Conservation (phyloP, 257 asterid genomes). For the Ophiorrhiza pumila region DNA sequence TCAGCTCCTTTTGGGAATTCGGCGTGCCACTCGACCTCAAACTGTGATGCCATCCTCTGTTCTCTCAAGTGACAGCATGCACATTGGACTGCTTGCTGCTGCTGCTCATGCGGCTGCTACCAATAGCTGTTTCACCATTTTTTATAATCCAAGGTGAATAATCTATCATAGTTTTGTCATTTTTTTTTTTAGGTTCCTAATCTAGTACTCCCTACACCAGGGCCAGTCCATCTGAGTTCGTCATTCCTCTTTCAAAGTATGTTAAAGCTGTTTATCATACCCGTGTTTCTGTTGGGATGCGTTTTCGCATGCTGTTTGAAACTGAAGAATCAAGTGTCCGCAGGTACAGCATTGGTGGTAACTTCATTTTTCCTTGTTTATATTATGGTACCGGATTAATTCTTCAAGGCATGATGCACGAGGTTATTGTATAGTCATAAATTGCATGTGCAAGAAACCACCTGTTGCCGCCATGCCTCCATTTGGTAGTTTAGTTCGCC, state of each 20-base stretch:
- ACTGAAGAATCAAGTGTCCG: conserved; percentile 99
- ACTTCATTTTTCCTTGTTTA: conserved; percentile 3
- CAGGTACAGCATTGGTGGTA: conserved; percentile 45
- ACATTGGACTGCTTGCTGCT: conserved; percentile 96
- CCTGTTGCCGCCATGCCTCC: background rate
- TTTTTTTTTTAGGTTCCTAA: conserved; percentile 8
- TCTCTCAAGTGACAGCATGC: conserved; percentile 98
- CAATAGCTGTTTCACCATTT: conserved; percentile 92
- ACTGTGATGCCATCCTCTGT: conserved; percentile 99
- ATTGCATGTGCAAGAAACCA: background rate
- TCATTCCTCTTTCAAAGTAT: conserved; percentile 85
- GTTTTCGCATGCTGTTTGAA: conserved; percentile 94
- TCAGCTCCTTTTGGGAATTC: conserved; percentile 90
- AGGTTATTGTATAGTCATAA: background rate
- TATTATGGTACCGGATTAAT: background rate
- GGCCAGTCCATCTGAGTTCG: conserved; percentile 97
- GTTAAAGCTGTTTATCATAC: conserved; percentile 91
- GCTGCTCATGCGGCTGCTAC: conserved; percentile 99
- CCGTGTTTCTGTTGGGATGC: conserved; percentile 95
- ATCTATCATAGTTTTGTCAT: conserved; percentile 2
- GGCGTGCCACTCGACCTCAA: conserved; percentile 91
- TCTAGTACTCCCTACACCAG: conserved; percentile 39
- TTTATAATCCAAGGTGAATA: conserved; percentile 78
- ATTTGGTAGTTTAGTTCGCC: background rate
- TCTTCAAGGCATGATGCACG: background rate